Percentiles rank a stretch among this genome's conserved stretches.
These are phyloP conservation scores for Adansonia gregorii DNA, from an alignment of 441 rosid genomes.

Conservation along the genomic window DNA sequence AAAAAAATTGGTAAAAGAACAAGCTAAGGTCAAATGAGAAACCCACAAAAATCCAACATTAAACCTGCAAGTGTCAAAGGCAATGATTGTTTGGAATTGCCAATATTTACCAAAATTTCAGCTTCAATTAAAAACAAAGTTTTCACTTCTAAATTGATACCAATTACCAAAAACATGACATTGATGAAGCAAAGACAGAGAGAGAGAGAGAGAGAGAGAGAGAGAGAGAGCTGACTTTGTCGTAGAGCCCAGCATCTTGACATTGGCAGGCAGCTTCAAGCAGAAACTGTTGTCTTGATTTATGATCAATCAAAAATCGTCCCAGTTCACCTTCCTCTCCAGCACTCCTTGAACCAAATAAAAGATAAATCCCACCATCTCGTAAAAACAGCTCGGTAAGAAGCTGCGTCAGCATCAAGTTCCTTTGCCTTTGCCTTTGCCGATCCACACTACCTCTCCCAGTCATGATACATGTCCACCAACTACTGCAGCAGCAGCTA, in stretches of 20 bases:
- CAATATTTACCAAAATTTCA: constrained; percentile 1
- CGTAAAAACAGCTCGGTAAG: constrained; percentile 83
- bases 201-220: constrained; percentile 21
- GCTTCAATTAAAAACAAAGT: background rate
- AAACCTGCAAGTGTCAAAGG: background rate
- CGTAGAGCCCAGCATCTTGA: constrained; percentile 86
- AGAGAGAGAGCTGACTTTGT: constrained; percentile 56
- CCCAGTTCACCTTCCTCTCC: constrained; percentile 93
- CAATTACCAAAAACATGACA: constrained; percentile 3
- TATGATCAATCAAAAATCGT: constrained; percentile 64
- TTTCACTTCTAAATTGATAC: background rate
- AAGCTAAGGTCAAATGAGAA: background rate
- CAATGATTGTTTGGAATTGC: background rate
- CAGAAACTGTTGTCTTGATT: constrained; percentile 75
- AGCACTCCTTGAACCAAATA: constrained; percentile 82
- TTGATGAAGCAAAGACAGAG: constrained; percentile 11
- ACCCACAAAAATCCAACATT: background rate
- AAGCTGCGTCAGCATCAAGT: constrained; percentile 84
- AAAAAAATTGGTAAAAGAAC: background rate
- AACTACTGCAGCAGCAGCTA: constrained; percentile 92
- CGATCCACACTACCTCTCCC: constrained; percentile 82
- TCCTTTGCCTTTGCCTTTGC: constrained; percentile 88
- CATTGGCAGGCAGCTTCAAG: constrained; percentile 86
- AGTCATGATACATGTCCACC: constrained; percentile 84
- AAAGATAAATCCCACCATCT: constrained; percentile 74